Base-by-base conservation (phyloP, 2,329 filamentous ascomycete genomes). In the Zasmidium angulare region DNA sequence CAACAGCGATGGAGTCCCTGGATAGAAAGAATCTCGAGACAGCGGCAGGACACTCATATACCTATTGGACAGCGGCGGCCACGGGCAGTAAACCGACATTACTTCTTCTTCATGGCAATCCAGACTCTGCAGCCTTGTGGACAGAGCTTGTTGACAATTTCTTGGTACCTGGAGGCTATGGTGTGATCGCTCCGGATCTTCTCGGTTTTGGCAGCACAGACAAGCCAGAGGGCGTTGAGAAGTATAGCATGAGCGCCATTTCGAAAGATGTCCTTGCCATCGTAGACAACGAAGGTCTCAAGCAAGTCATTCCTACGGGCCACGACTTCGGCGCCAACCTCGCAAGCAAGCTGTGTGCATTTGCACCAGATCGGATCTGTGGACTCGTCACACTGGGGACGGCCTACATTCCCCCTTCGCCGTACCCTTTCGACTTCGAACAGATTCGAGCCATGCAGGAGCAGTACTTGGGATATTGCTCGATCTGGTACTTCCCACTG, bases 261-360 rank as follows among this genome's bases (percentile, higher is more conserved):
- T 63, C 73, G 4, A 66, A 68, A 21, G 77, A 80, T 56, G 50
- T 77, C 4, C 55, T 68, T 1, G 72, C 76, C 6, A 76, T 81
- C 4, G 67, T 81, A 7, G 68, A 76, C 52, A 58, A 64, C 10
- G 76, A 79, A 63, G 56, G 67, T 3, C 49, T 77, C 20, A 29
- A 62, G 36, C 66, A 69, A 43, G 70, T 73, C 40, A 69, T 82
- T 53, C 72, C 75, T 1, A 68, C 81, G 24, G 81, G 80, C 50
- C 81, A 82, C 60, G 81, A 83, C 66, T 82, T 79, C 78, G 81
- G 81, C 43, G 73, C 75, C 17, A 57, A 55, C 4, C 56, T 78
- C 3, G 75, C 76, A 0, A 73, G 76, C 55, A 74, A 78, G n/a
- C 51, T 81, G 3, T 78, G 76, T 63, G 72, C 77, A 50, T 76